Base-by-base conservation (phyloP, 2,329 filamentous ascomycete species). In the Colletotrichum salicis region DNA sequence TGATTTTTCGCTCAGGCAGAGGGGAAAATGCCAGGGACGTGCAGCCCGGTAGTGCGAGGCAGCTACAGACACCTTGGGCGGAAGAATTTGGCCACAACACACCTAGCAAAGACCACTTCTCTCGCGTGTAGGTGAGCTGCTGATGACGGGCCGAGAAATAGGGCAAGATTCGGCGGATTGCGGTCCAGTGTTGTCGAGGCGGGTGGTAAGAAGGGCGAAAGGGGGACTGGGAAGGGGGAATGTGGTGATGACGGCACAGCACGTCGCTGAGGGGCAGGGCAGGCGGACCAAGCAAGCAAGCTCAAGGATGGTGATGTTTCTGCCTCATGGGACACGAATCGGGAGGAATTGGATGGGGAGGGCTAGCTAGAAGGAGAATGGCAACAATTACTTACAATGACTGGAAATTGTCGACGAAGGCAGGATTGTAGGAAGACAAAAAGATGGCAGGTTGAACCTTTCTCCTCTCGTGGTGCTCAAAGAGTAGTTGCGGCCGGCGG, bases 21-120 rank as follows among this genome's bases (percentile, higher is more conserved):
- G 73, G 71, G 58, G 71, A 68, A 68, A 74, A 77, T 78, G 75
- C 76, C 75, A 78, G 77, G 77, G 65, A 76, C 74, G 73, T 74
- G 73, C 74, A 76, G 73, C 65, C 64, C 75, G 75, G 74, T 70
- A 70, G 67, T 45, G 67, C 67, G 62, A 70, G 61, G 67, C 67
- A 70, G 54, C 67, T 70, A 65, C 60, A 64, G 41, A 59, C n/a
- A 56, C 29, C 41, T 60, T 48, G 12, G 13, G 19, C 33, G 31
- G 58, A 48, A 31, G 19, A 27, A 41, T 41, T 31, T 58, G 29
- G 52, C 64, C 60, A 64, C 66, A 56, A 41, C 60, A 64, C 60
- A 29, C 27, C 27, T 29, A 37, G 52, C 60, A 55, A 64, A 70
- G 31, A 56, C 64, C 56, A 57, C 57, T 48, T 67, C n/a, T 67